Evolutionary conservation across 495 filamentous ascomycete species (phyloP), one percentile per base, ranked within the genome.

Genomic region (Aspergillus bertholletiae): DNA sequence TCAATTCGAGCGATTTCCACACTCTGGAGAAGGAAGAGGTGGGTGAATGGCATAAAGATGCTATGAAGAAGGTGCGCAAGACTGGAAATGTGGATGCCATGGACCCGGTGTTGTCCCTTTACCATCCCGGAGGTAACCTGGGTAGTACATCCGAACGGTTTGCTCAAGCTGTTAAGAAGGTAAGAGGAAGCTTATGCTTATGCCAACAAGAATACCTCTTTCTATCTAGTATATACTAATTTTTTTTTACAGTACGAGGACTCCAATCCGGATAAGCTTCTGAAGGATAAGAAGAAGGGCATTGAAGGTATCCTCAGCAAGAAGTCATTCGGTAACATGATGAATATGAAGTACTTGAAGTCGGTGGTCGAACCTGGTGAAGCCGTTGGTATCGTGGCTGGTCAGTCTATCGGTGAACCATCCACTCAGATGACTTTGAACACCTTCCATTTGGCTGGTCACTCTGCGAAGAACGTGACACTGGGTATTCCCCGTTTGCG

Each of bases 361-460:
- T 96, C 93, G 2, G 75, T 95, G 1, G 84, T 97, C n/a, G 94
- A 97, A 57, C 91, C 94, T 24, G 94, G 94, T 37, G 94, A 99
- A 71, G 92, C 95, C n/a, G 92, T 99, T 21, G 94, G 94, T 49
- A 92, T 99, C 59, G 89, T 97, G 37, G 94, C 94, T 44, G 92
- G 92, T 37, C 94, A 99, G 74, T 96, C 92, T 32, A 84, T 99
- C 46, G 94, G 94, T 62, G 95, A 97, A 69, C 94, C 95, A 8
- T 96, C 91, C 15, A 99, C 94, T 12, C 94, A 99, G 70, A 97
- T 99, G 95, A 99, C 94, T n/a, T 74, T 98, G 48, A 98, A 98
- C 67, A 98, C 94, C 23, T 98, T 98, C 84, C 94, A 99, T 82
- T 90, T 99, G 81, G 94, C 94, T 64, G 94, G 94, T 67, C 95